Percentiles rank a stretch among this genome's conserved stretches.
Evolutionary conservation across 257 asterid genomes (phyloP).

Genomic region (Solanum chiquidenum): DNA sequence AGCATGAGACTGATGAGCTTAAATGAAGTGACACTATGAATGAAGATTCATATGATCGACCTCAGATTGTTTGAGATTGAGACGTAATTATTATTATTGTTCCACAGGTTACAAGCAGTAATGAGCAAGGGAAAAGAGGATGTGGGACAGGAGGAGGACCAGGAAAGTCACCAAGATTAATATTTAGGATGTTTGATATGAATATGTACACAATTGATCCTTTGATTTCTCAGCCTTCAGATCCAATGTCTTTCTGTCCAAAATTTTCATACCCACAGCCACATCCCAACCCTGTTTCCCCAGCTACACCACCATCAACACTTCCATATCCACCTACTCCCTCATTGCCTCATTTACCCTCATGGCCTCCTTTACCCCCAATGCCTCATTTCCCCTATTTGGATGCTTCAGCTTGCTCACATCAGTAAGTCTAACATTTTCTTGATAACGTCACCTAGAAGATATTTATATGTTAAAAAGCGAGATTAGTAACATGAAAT

Average conservation of each 20-base stretch:
- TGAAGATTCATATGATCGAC: neutral
- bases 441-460: neutral
- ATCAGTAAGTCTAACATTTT: constrained; percentile 43
- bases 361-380: constrained; percentile 19
- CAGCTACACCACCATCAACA: neutral
- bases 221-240: constrained; percentile 63
- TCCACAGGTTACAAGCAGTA: constrained; percentile 44
- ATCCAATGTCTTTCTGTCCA: constrained; percentile 63
- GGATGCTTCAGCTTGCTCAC: constrained; percentile 74
- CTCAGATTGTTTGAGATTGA: neutral
- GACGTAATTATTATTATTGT: neutral
- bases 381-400: constrained; percentile 33
- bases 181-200: constrained; percentile 54
- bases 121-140: constrained; percentile 26
- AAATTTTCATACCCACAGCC: constrained; percentile 18
- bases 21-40: neutral
- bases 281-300: constrained; percentile 10
- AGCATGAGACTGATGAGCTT: neutral
- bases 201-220: constrained; percentile 70
- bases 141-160: constrained; percentile 67
- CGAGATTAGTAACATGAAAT: neutral
- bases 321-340: constrained; percentile 21
- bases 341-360: constrained; percentile 4
- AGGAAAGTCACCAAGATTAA: constrained; percentile 23
- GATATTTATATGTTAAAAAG: neutral